Evolutionary conservation across 768 basidiomycete genomes (phyloP), one percentile per base, ranked within the genome.

Genomic region (Mycena pura): DNA sequence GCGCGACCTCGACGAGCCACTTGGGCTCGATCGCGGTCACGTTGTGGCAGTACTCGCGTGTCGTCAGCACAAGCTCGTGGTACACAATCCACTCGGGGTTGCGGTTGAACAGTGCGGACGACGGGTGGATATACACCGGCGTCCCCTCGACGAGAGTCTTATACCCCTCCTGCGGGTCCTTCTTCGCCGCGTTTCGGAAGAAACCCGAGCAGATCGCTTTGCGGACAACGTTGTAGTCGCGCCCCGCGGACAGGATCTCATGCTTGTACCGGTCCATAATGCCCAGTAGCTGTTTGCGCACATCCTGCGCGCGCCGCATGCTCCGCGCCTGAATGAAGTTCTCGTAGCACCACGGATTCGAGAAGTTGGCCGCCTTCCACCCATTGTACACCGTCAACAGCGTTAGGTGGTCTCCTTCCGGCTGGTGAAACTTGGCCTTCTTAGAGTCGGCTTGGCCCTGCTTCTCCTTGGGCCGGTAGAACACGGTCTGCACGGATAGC

Each of bases 261-360:
- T 99, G 97, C 73, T 98, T 99, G 76, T 99, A 98, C 87, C 97
- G 84, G 74, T 99, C 97, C 97, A 99, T 99, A 73, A 99, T 99
- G 62, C 97, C 97, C 39, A 99, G 81, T 53, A 99, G 77, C 77
- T 99, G 97, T 73, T 99, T 99, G 60, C 97, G 82, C 10, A 99
- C 95, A 82, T 99, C 97, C 75, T 99, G 96, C 6, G 96, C 97
- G 6, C 96, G 84, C 57, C 94, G 84, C 95, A 99, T 96, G 67
- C 94, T 97, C 72, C 97, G 84, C 11, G 95, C 96, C 74, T 99
- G 97, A 48, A 99, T 97, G 70, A 96, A 99, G 75, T 99, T 99
- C 77, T 99, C 96, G 66, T 95, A 96, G 73, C 97, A 99, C 97
- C 97, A 99, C 6, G 96, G 95, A 73, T 97, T 96, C 31, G 94